phyloP scores from a whole-genome alignment of 2,329 filamentous ascomycete species.

The Diaporthe nobilis region DNA sequence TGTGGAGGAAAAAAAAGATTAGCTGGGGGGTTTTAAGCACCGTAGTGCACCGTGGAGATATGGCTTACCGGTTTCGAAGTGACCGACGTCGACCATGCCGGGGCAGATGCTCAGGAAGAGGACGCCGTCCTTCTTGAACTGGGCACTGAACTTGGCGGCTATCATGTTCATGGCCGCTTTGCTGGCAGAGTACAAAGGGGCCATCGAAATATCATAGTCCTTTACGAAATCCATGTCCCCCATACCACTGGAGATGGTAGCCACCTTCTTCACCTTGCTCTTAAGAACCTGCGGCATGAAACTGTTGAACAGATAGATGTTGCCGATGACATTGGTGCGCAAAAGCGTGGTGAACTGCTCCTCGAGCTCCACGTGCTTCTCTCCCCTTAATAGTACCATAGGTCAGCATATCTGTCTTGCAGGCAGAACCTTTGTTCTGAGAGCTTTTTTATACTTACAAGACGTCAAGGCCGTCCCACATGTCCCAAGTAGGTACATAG shows the following conservation, averaged over 20 bases:
- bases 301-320: slow-evolving; percentile 66
- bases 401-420: not conserved
- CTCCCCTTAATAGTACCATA: slow-evolving; percentile 44
- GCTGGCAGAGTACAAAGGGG: slow-evolving; percentile 60
- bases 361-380: slow-evolving; percentile 53
- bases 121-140: slow-evolving; percentile 64
- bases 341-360: slow-evolving; percentile 52
- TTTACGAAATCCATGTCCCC: slow-evolving; percentile 62
- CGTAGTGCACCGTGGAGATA: not conserved
- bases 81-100: slow-evolving; percentile 62
- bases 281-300: slow-evolving; percentile 68
- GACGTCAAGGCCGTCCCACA: not conserved
- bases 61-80: slow-evolving; percentile 46
- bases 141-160: slow-evolving; percentile 66
- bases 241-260: slow-evolving; percentile 62
- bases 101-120: slow-evolving; percentile 67
- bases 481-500: slow-evolving; percentile 21
- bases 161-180: slow-evolving; percentile 68
- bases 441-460: not conserved
- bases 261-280: slow-evolving; percentile 67
- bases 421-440: not conserved
- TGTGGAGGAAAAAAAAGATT: slow-evolving; percentile 5
- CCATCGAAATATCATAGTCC: slow-evolving; percentile 45
- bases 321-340: slow-evolving; percentile 65
- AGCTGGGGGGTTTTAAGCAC: not conserved